Evolutionary conservation across 257 asterid genomes (phyloP).

Genomic region (Primulina eburnea): DNA sequence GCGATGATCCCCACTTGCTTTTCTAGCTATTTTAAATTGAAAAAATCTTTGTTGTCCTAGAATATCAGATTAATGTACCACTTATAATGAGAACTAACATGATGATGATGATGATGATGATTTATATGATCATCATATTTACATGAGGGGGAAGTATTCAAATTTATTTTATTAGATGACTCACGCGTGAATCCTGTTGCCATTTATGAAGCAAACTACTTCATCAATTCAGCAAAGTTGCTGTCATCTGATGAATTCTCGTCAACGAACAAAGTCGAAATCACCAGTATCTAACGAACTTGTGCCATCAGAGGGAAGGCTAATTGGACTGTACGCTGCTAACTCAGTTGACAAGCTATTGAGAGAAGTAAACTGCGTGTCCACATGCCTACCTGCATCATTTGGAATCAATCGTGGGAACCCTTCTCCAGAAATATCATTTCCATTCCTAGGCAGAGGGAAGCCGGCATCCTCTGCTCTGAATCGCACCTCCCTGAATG

Average conservation of each 20-base stretch:
- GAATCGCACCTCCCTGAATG: conserved; percentile 33
- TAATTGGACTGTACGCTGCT: conserved; percentile 37
- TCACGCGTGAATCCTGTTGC: neutral
- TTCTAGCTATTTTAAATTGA: too few species aligned
- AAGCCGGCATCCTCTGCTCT: conserved; percentile 30
- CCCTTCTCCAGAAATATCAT: conserved; percentile 28
- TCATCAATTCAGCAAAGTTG: conserved; percentile 37
- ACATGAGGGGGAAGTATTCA: neutral
- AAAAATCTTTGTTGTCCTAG: too few species aligned
- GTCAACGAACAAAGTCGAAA: conserved; percentile 33
- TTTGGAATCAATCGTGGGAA: conserved; percentile 33
- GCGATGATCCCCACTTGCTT: too few species aligned
- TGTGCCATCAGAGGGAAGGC: conserved; percentile 43
- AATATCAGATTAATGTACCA: too few species aligned
- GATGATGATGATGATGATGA: too few species aligned
- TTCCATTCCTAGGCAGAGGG: conserved; percentile 28
- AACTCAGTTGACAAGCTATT: conserved; percentile 40
- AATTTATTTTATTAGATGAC: too few species aligned
- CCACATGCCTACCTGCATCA: conserved; percentile 33
- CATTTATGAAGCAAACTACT: conserved; percentile 45
- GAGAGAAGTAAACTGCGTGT: conserved; percentile 38
- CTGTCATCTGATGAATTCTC: conserved; percentile 27
- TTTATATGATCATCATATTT: neutral
- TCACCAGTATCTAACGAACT: conserved; percentile 34
- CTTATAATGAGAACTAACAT: too few species aligned